Percentiles rank a stretch among this genome's conserved stretches.
These are phyloP conservation scores for Rhynchosporium secalis DNA, from an alignment of 2,329 filamentous ascomycete genomes.

Conservation along the genomic window DNA sequence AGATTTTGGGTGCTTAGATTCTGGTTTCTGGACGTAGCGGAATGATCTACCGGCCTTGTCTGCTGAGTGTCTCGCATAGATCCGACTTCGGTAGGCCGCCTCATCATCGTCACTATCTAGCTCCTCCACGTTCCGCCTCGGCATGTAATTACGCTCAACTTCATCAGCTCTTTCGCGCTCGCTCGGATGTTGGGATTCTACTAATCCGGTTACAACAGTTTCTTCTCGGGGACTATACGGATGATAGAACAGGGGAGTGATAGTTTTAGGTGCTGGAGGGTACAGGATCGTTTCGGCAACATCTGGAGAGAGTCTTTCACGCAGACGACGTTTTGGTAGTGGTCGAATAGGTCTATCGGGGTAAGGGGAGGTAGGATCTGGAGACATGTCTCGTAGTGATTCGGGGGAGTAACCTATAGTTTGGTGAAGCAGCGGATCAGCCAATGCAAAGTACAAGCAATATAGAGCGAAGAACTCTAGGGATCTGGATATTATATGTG, in stretches of 20 bases:
- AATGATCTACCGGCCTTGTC: slow-evolving; percentile 47
- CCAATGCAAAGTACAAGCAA: slow-evolving; percentile 16
- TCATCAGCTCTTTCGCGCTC: slow-evolving; percentile 38
- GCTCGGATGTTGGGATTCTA: slow-evolving; percentile 36
- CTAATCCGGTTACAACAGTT: slow-evolving; percentile 36
- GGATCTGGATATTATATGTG: background rate
- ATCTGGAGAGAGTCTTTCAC: slow-evolving; percentile 83
- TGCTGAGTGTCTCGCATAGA: slow-evolving; percentile 50
- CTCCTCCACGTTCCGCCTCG: slow-evolving; percentile 55
- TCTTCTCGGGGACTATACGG: slow-evolving; percentile 47
- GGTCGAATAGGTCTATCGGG: slow-evolving; percentile 92
- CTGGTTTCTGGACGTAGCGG: slow-evolving; percentile 47
- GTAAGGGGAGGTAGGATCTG: slow-evolving; percentile 79
- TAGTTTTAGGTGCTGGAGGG: slow-evolving; percentile 71
- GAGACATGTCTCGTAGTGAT: slow-evolving; percentile 54
- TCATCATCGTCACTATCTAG: slow-evolving; percentile 62
- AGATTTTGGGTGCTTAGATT: slow-evolving; percentile 49
- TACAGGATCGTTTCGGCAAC: slow-evolving; percentile 80
- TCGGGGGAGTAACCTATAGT: slow-evolving; percentile 37
- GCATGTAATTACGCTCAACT: slow-evolving; percentile 40
- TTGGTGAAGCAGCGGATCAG: slow-evolving; percentile 21
- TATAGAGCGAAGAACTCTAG: background rate
- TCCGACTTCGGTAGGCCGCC: slow-evolving; percentile 36
- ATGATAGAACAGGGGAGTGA: slow-evolving; percentile 75
- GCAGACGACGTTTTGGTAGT: slow-evolving; percentile 82